Base-by-base conservation (phyloP, 345 rosid species). In the Streptanthus diversifolius region DNA sequence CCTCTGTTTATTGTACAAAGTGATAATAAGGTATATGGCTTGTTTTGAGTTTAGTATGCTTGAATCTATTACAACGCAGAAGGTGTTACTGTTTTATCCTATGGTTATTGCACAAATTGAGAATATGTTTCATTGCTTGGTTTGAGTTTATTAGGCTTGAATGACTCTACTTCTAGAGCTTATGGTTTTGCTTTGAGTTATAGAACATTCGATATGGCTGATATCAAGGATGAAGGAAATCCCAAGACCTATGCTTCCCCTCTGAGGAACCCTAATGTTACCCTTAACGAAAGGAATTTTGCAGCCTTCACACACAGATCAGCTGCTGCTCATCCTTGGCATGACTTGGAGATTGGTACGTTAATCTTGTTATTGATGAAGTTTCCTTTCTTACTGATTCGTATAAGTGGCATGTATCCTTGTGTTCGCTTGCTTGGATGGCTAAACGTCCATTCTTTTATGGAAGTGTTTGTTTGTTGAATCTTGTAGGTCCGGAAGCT, bases 321-420 rank as follows among this genome's bases (percentile, higher is more conserved):
- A 18, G 72, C 86, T 48, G 96, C 98, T 77, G 96, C 98, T 56
- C 98, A 92, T 83, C 97, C 99, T 21, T 95, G 98, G 99, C 98
- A 95, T 73, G 92, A 90, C 79, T 71, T 92, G 75, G 91, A 90
- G 78, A 90, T 92, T 55, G 99, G 98, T 90, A 82, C 5, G 21
- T 2, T 39, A 30, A 45, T 36, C 51, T 43, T 55, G 39, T 54
- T 22, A 14, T 63, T 4, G 17, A 60, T 37, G 39, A 29, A 44
- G 13, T n/a, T 35, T 44, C 7, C 3, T 25, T 35, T 54, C 43
- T 45, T 35, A 37, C 7, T 43, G 27, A 37, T 58, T 29, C 27
- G 5, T 39, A 39, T 43, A 1, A 41, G 37, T 41, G 18, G 30
- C 47, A 17, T 32, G 29, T 24, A 54, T 44, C 8, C 33, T 51